A percentile compares a stretch with the other conserved stretches of the same genome.
phyloP scores from a whole-genome alignment of 345 rosid genomes.

The Rhizophora apiculata region DNA sequence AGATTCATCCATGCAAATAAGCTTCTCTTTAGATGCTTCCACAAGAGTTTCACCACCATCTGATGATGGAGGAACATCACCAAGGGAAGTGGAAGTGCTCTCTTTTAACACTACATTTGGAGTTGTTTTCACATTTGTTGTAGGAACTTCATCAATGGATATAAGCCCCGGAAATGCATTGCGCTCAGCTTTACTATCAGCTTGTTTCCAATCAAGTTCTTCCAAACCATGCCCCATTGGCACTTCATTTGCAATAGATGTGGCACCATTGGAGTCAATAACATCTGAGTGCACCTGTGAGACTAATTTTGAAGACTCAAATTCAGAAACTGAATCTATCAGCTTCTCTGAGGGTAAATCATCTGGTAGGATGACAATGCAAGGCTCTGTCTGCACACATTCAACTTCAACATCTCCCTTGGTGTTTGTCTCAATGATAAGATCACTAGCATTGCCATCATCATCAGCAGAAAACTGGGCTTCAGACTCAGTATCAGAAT shows the following conservation, averaged over 20 bases:
- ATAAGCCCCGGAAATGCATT: slow-evolving; percentile 34
- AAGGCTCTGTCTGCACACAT: slow-evolving; percentile 31
- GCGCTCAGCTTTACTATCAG: slow-evolving; percentile 18
- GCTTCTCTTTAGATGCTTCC: neutral
- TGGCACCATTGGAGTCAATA: slow-evolving; percentile 15
- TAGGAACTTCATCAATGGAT: slow-evolving; percentile 35
- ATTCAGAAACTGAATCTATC: slow-evolving; percentile 35
- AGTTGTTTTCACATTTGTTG: slow-evolving; percentile 27
- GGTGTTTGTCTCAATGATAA: slow-evolving; percentile 18
- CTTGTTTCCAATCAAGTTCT: slow-evolving; percentile 40
- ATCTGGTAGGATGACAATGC: slow-evolving; percentile 26
- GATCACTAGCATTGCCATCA: slow-evolving; percentile 19
- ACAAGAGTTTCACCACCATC: slow-evolving; percentile 19
- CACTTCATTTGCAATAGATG: slow-evolving; percentile 11
- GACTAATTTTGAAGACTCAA: slow-evolving; percentile 23
- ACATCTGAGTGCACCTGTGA: slow-evolving; percentile 22
- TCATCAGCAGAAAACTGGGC: slow-evolving; percentile 33
- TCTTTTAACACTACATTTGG: slow-evolving; percentile 26
- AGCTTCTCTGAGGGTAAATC: slow-evolving; percentile 40
- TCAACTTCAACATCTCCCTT: slow-evolving; percentile 31
- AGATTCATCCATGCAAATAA: slow-evolving; percentile 8
- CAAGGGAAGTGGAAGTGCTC: slow-evolving; percentile 17
- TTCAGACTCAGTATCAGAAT: slow-evolving; percentile 64
- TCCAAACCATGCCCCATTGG: slow-evolving; percentile 30
- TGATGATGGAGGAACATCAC: slow-evolving; percentile 22